Evolutionary conservation across 306 rosid species (phyloP), one percentile per base, ranked within the genome.

Genomic region (Styphnolobium japonicum): DNA sequence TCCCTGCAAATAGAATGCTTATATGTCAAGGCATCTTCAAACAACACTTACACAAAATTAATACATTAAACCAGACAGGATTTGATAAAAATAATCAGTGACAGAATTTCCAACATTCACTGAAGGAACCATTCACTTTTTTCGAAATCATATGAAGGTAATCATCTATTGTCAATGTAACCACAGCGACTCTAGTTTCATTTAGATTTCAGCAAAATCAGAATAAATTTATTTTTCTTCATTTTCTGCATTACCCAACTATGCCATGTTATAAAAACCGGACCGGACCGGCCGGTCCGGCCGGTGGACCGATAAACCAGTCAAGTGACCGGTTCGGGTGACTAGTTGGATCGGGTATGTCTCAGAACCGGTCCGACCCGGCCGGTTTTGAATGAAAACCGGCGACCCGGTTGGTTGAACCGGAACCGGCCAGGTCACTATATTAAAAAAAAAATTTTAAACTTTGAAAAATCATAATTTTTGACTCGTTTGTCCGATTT

Each of bases 1-100:
- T 87, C 79, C 91, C 98, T 95, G 90, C 74, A 79, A 58, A 82
- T 39, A 49, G 58, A 78, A 80, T 42, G 71, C 77, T 67, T 74
- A 48, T 7, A 48, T 12, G 49, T 71, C 81, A 71, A 80, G 74
- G 51, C 76, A 53, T 62, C 36, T 65, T 23, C 67, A 71, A 78
- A 78, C 52, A 82, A 36, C 29, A 70, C 22, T 67, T 42, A 2
- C 65, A 42, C 33, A 67, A 73, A 67, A 60, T 60, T 42, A 82
- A 66, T 52, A 73, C 68, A 79, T 42, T 78, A 51, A 77, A 67
- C 66, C 57, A 61, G 64, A 31, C 2, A 19, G 11, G 22, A 46
- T 33, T 51, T 31, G 56, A 56, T 15, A 57, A 76, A 37, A 70
- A 69, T 21, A 45, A 19, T 25, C 27, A 10, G 52, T 49, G 34